Evolutionary conservation across 257 asterid genomes (phyloP), one percentile per base, ranked within the genome.

Genomic region (Fraxinus anomala): DNA sequence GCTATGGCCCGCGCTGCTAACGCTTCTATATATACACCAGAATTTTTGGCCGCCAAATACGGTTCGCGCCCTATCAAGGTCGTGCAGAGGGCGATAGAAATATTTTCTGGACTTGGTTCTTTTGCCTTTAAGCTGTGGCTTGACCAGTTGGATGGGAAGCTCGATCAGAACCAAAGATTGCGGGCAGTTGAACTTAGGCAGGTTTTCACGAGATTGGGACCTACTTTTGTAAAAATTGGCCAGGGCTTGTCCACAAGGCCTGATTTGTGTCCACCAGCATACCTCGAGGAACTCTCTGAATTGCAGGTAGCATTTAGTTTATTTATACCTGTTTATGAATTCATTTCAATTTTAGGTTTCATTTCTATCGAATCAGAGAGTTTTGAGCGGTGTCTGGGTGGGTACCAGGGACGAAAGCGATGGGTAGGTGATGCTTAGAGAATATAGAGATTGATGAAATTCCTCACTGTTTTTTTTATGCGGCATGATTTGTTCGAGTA

Each of bases 221-320:
- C 99, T 71, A 96, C 99, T 72, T 96, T 96, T 77, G 97, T 96
- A 73, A 96, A 93, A 85, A 86, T 96, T 75, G 98, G 99, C 6
- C 99, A 96, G 86, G 99, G 99, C 14, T 86, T 96, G 82, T 96
- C 99, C 73, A 92, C 98, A 68, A 84, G 99, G 77, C 99, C 99
- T 42, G 99, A 96, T 80, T 88, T 96, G 73, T 96, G 99, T 79
- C 99, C 98, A 0, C 90, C 97, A 4, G 80, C 74, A 65, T 96
- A 85, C 83, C 91, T 96, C 42, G 99, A 96, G 83, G 98, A 96
- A 91, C 97, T 96, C 56, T 81, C 98, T 39, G 81, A 89, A 82
- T 82, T 96, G 86, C 99, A 95, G 99, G 99, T 86, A 76, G 68
- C 49, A 16, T 67, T 8, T 51, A 16, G 26, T 56, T 44, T 19